A percentile compares a stretch with the other conserved stretches of the same genome.
Conservation (phyloP, 148 eudicot genomes). For the Drosera capensis region DNA sequence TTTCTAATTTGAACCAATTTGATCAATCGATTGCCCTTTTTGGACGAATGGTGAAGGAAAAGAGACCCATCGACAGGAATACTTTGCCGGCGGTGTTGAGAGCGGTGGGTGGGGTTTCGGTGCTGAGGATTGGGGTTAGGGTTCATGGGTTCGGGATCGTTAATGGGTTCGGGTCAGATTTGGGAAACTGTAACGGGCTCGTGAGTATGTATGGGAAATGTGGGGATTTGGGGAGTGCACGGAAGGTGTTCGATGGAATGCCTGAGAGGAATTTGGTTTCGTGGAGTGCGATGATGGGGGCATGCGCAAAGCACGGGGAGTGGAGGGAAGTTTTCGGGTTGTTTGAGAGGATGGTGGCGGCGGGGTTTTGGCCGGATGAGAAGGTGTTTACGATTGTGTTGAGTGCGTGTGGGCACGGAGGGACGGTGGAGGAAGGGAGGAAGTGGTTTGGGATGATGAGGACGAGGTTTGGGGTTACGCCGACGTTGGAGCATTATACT, state of each 20-base stretch:
- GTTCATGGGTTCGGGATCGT: slow-evolving; percentile 21
- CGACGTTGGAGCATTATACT: slow-evolving; percentile 38
- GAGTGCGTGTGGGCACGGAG: slow-evolving; percentile 42
- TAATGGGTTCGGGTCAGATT: slow-evolving; percentile 26
- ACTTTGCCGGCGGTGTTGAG: no score
- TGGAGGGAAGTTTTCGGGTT: slow-evolving; percentile 20
- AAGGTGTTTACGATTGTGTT: slow-evolving; percentile 23
- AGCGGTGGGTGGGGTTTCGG: no score
- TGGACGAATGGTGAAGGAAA: no score
- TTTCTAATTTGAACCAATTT: no score
- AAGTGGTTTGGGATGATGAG: slow-evolving; percentile 38
- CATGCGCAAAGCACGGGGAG: slow-evolving; percentile 28
- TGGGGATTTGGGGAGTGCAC: slow-evolving; percentile 28
- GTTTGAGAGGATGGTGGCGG: slow-evolving; percentile 28
- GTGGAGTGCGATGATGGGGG: slow-evolving; percentile 44
- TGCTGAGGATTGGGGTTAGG: no score
- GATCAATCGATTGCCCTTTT: no score
- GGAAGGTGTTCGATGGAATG: slow-evolving; percentile 38
- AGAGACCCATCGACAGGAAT: no score
- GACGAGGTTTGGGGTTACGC: slow-evolving; percentile 17
- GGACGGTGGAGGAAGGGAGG: slow-evolving; percentile 28
- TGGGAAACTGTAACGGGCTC: slow-evolving; percentile 30
- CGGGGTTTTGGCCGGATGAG: slow-evolving; percentile 30
- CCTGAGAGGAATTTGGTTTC: slow-evolving; percentile 20
- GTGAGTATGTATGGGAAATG: slow-evolving; percentile 35